Percentiles rank a stretch among this genome's conserved stretches.
phyloP scores from a whole-genome alignment of 768 basidiomycete species.

The Amanita rubescens region DNA sequence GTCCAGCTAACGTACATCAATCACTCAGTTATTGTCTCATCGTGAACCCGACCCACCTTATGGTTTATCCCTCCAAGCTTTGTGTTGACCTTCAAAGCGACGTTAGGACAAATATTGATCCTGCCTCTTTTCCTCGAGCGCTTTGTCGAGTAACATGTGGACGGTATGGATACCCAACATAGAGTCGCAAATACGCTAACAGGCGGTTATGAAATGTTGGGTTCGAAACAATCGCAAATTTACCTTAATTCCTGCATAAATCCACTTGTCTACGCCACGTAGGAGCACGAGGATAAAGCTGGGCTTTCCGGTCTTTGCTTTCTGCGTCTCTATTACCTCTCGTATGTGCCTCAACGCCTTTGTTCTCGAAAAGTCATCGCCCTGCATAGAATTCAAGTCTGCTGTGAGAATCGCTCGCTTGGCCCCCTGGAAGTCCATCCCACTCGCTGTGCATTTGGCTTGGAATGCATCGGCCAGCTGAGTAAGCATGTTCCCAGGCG shows the following conservation, averaged over 20 bases:
- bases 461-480: slow-evolving; percentile 45
- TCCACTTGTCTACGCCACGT: slow-evolving; percentile 58
- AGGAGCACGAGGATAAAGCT: slow-evolving; percentile 66
- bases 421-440: slow-evolving; percentile 40
- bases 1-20: slow-evolving; percentile 35
- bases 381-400: slow-evolving; percentile 16
- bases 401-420: slow-evolving; percentile 32
- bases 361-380: slow-evolving; percentile 29
- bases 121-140: slow-evolving; percentile 48
- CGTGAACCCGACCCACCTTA: slow-evolving; percentile 22
- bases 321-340: slow-evolving; percentile 26
- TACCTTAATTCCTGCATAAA: slow-evolving; percentile 77
- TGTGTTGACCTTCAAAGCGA: slow-evolving; percentile 75
- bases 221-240: background rate
- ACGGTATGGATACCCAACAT: slow-evolving; percentile 68
- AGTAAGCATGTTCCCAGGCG: slow-evolving; percentile 34
- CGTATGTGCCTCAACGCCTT: slow-evolving; percentile 21
- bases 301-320: slow-evolving; percentile 30
- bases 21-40: background rate
- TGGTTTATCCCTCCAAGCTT: slow-evolving; percentile 84
- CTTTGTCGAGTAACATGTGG: slow-evolving; percentile 64
- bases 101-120: slow-evolving; percentile 80
- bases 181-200: slow-evolving; percentile 58
- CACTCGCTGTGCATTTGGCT: slow-evolving; percentile 48
- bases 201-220: background rate